phyloP scores from a whole-genome alignment of 2,329 filamentous ascomycete species.

The Bipolaris sorokiniana region DNA sequence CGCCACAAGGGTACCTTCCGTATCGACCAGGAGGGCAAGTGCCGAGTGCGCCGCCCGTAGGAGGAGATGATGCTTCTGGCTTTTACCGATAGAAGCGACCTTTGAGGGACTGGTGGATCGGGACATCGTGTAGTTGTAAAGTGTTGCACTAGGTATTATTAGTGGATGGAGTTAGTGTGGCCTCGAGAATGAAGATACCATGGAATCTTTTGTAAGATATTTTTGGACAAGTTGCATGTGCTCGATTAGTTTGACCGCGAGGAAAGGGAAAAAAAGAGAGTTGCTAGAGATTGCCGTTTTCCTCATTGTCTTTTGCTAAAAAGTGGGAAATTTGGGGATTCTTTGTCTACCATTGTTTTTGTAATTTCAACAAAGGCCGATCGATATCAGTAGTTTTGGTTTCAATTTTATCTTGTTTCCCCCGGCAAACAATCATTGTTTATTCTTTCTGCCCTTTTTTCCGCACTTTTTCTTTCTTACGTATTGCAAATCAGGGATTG shows the following conservation, averaged over 20 bases:
- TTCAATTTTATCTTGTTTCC: too few relatives aligned
- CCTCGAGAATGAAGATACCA: constrained; percentile 3
- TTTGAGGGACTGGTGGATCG: not conserved
- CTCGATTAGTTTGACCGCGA: too few relatives aligned
- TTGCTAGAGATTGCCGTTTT: too few relatives aligned
- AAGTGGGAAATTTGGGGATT: too few relatives aligned
- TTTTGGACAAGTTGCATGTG: too few relatives aligned
- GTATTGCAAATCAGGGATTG: too few relatives aligned
- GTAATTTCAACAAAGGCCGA: not conserved
- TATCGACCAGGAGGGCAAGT: constrained; percentile 45
- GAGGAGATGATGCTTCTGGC: constrained; percentile 38
- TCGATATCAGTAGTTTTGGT: too few relatives aligned
- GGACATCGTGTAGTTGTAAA: constrained; percentile 3
- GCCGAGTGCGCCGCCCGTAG: constrained; percentile 38
- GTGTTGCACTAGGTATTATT: not conserved
- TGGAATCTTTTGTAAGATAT: not conserved
- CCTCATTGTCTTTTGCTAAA: too few relatives aligned
- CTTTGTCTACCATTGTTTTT: not conserved
- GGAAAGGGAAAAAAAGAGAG: too few relatives aligned
- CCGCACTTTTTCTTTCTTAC: too few relatives aligned
- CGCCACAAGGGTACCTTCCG: constrained; percentile 39
- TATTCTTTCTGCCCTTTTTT: too few relatives aligned
- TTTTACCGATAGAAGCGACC: constrained; percentile 33
- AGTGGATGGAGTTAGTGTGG: not conserved
- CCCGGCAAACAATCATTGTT: too few relatives aligned